Evolutionary conservation across 2,329 filamentous ascomycete genomes (phyloP).

Genomic region (Macrophomina tecta): DNA sequence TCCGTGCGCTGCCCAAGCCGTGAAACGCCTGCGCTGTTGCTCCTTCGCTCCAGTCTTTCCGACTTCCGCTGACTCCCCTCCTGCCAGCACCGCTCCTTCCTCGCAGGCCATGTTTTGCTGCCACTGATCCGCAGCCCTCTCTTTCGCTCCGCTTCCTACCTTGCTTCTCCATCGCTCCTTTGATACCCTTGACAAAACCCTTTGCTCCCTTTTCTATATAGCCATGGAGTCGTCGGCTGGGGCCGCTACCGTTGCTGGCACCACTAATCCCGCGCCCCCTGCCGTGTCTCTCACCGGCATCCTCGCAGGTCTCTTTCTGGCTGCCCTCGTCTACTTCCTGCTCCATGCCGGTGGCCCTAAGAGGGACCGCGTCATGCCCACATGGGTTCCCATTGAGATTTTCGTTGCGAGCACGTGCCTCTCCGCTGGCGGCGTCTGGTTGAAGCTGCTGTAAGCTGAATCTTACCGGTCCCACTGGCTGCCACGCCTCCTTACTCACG

Average conservation of each 20-base stretch:
- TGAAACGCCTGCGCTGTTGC: too few species aligned
- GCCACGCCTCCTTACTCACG: not conserved
- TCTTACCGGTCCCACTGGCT: not conserved
- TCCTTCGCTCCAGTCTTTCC: too few species aligned
- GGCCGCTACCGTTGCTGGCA: not conserved
- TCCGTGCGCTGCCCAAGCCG: too few species aligned
- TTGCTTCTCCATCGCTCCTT: too few species aligned
- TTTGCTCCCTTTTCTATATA: too few species aligned
- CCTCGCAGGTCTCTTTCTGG: not conserved
- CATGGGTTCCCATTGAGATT: constrained; percentile 19
- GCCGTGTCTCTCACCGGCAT: not conserved
- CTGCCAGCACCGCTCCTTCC: not conserved
- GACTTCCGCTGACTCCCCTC: too few species aligned
- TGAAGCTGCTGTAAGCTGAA: constrained; percentile 23
- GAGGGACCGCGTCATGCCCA: constrained; percentile 4
- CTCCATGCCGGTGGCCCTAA: not conserved
- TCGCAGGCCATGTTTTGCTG: not conserved
- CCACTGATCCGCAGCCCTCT: too few species aligned
- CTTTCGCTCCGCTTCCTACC: too few species aligned
- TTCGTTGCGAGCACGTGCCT: constrained; percentile 24
- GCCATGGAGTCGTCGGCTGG: not conserved
- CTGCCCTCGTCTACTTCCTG: not conserved
- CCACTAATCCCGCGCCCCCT: not conserved
- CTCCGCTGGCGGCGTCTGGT: constrained; percentile 2
- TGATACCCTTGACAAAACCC: too few species aligned